Evolutionary conservation across 352 stramenopile genomes (phyloP).

Genomic region (Pythium brachiatum): DNA sequence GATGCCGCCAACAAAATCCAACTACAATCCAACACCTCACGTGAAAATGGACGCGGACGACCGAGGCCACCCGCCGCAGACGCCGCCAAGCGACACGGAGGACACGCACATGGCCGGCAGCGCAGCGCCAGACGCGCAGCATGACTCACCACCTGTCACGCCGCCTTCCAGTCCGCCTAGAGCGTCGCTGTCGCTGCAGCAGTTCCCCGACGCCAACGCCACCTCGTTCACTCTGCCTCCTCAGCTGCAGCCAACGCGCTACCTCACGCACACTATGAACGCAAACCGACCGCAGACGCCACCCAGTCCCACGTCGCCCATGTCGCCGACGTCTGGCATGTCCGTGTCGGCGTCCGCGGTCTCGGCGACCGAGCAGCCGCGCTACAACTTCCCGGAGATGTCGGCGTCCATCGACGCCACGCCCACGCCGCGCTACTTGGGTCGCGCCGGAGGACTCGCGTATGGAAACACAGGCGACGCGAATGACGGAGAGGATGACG

Average conservation of each 20-base stretch:
- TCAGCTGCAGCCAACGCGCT: conserved; percentile 23
- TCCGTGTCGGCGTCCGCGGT: conserved; percentile 79
- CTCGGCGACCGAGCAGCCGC: conserved; percentile 72
- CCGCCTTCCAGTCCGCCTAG: conserved; percentile 57
- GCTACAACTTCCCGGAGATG: conserved; percentile 74
- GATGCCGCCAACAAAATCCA: conserved; percentile 1
- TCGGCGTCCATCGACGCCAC: conserved; percentile 80
- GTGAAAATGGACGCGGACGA: conserved; percentile 13
- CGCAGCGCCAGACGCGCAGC: not conserved
- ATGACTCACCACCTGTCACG: conserved; percentile 47
- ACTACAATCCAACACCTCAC: not conserved
- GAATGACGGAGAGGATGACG: conserved; percentile 57
- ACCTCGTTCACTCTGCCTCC: conserved; percentile 16
- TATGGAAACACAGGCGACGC: conserved; percentile 14
- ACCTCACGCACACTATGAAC: conserved; percentile 37
- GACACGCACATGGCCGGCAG: conserved; percentile 7
- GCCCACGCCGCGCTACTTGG: conserved; percentile 72
- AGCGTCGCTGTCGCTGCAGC: conserved; percentile 7
- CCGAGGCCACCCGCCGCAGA: conserved; percentile 12
- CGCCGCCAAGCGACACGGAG: conserved; percentile 19
- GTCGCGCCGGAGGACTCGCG: conserved; percentile 29
- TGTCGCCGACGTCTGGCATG: conserved; percentile 64
- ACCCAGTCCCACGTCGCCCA: conserved; percentile 44
- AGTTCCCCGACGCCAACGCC: not conserved
- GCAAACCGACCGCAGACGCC: conserved; percentile 27